A percentile compares a stretch with the other conserved stretches of the same genome.
Evolutionary conservation across 495 filamentous ascomycete species (phyloP).

Genomic region (Choiromyces venosus): DNA sequence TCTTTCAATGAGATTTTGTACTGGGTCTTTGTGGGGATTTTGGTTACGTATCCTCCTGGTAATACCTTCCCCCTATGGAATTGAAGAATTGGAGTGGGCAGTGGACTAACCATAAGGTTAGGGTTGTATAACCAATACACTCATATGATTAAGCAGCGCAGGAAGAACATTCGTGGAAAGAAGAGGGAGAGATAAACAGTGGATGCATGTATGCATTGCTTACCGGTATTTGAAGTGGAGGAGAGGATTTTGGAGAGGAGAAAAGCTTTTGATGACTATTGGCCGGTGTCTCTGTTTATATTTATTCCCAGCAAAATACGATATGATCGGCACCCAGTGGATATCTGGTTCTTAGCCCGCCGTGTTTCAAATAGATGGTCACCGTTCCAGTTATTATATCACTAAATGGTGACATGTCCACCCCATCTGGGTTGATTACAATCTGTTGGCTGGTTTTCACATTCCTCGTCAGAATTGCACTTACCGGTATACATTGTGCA

Average conservation of each 20-base stretch:
- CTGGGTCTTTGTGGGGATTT: conserved; percentile 56
- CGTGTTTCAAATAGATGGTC: neutral
- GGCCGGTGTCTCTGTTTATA: neutral
- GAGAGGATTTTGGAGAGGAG: neutral
- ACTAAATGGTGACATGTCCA: neutral
- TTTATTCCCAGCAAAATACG: neutral
- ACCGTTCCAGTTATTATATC: neutral
- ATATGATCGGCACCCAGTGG: neutral
- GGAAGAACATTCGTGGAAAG: conserved; percentile 64
- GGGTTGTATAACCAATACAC: conserved; percentile 84
- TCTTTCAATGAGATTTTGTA: conserved; percentile 50
- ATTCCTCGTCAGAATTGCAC: neutral
- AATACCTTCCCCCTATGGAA: conserved; percentile 40
- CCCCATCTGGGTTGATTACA: neutral
- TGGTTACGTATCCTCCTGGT: conserved; percentile 79
- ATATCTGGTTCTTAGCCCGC: neutral
- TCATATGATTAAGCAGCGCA: conserved; percentile 87
- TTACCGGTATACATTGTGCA: neutral
- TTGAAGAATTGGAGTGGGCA: conserved; percentile 3
- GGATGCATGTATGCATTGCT: neutral
- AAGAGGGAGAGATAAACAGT: conserved; percentile 35
- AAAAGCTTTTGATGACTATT: neutral
- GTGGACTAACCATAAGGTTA: conserved; percentile 41
- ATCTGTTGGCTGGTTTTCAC: neutral
- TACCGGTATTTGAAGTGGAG: neutral